These are phyloP conservation scores for Geosmithia flava DNA, from an alignment of 2,329 filamentous ascomycete genomes.

Conservation along the genomic window DNA sequence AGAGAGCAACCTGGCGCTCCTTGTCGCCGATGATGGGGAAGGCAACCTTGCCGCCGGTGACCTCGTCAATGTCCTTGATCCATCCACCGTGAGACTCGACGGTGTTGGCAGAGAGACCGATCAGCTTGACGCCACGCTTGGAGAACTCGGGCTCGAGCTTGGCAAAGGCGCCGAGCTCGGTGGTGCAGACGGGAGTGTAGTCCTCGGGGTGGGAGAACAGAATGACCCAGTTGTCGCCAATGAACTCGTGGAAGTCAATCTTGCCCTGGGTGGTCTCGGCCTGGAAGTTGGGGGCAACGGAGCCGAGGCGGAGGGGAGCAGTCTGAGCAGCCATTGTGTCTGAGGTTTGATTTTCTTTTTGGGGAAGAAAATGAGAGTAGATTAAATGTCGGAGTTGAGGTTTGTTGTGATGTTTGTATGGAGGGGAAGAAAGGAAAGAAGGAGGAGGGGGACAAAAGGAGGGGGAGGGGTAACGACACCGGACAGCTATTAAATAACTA, in stretches of 20 bases:
- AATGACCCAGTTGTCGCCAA: constrained; percentile 68
- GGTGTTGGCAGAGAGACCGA: constrained; percentile 81
- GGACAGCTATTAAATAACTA: neutral
- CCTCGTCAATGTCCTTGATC: constrained; percentile 82
- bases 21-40: constrained; percentile 80
- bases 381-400: neutral
- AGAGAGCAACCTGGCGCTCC: constrained; percentile 60
- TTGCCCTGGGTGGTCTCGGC: constrained; percentile 67
- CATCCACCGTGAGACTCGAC: constrained; percentile 73
- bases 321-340: constrained; percentile 16
- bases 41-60: constrained; percentile 53
- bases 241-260: constrained; percentile 74
- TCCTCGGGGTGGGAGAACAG: constrained; percentile 82
- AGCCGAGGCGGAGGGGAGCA: constrained; percentile 47
- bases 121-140: constrained; percentile 80
- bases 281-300: constrained; percentile 67
- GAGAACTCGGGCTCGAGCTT: constrained; percentile 81
- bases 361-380: neutral
- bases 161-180: constrained; percentile 85
- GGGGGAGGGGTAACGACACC: neutral
- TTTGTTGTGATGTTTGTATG: neutral
- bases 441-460: constrained; percentile 1
- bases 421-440: constrained; percentile 1
- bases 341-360: constrained; percentile 2
- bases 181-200: constrained; percentile 93